Evolutionary conservation across 768 basidiomycete species (phyloP).

Genomic region (Pilatotrama ljubarskyi): DNA sequence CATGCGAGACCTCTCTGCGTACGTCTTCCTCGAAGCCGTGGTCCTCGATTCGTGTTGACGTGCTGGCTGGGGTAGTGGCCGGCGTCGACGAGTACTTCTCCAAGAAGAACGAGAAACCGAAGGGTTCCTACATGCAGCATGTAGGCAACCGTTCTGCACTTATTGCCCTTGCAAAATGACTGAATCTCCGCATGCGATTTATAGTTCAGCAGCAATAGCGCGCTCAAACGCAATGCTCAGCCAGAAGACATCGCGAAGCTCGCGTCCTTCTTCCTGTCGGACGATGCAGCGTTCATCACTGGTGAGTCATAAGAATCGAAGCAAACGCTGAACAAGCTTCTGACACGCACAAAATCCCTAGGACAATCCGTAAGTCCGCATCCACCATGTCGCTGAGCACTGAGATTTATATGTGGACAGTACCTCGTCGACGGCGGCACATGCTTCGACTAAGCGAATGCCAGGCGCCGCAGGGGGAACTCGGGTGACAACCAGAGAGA

Average conservation of each 20-base stretch:
- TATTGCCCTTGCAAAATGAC: not conserved
- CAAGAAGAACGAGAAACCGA: constrained; percentile 9
- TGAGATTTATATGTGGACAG: not conserved
- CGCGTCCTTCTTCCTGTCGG: constrained; percentile 33
- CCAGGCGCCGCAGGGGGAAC: too few species aligned
- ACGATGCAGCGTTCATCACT: constrained; percentile 32
- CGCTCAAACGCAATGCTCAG: constrained; percentile 25
- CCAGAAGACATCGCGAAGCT: constrained; percentile 36
- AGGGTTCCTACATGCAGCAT: constrained; percentile 14
- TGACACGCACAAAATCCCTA: not conserved
- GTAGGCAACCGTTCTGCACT: not conserved
- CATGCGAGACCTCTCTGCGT: constrained; percentile 21
- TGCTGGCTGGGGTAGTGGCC: not conserved
- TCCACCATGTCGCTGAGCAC: not conserved
- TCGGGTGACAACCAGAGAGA: too few species aligned
- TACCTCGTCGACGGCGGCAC: constrained; percentile 20
- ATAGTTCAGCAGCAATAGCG: constrained; percentile 23
- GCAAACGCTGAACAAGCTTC: not conserved
- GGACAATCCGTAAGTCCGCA: constrained; percentile 3
- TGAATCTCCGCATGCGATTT: not conserved
- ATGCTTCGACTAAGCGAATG: constrained; percentile 12
- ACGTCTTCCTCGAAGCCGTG: not conserved
- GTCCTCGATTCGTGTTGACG: not conserved
- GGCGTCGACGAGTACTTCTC: constrained; percentile 22
- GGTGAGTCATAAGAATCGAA: constrained; percentile 15